Percentiles rank a stretch among this genome's conserved stretches.
phyloP scores from a whole-genome alignment of 1,284 basidiomycete genomes.

The Trametes polyzona region DNA sequence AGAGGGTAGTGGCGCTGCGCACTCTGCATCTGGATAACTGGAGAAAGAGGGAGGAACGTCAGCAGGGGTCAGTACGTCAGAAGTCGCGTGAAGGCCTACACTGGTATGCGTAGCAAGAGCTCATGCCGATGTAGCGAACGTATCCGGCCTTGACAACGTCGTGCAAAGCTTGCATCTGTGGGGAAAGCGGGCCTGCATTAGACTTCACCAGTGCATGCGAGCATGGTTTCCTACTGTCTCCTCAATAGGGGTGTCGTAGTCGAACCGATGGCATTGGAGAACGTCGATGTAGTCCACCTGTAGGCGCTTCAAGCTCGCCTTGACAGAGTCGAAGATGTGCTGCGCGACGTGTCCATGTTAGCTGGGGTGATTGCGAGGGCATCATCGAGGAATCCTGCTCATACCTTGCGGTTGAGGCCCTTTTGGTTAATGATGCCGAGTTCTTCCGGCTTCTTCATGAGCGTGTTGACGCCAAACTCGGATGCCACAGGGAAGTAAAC shows the following conservation, averaged over 20 bases:
- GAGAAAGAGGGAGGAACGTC: background rate
- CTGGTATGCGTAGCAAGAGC: slow-evolving; percentile 40
- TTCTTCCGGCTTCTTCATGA: slow-evolving; percentile 15
- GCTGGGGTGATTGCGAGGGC: too few species aligned
- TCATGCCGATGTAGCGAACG: slow-evolving; percentile 46
- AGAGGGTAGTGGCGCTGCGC: background rate
- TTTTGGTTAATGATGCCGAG: slow-evolving; percentile 39
- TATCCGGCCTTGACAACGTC: slow-evolving; percentile 42
- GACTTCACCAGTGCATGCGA: too few species aligned
- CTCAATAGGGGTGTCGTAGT: slow-evolving; percentile 45
- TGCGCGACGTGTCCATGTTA: slow-evolving; percentile 25
- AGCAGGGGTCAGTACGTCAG: background rate
- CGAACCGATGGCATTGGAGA: slow-evolving; percentile 49
- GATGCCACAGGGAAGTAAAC: slow-evolving; percentile 5
- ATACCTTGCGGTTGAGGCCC: slow-evolving; percentile 39
- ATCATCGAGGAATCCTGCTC: background rate
- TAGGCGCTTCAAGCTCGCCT: slow-evolving; percentile 65
- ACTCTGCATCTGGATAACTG: slow-evolving; percentile 56
- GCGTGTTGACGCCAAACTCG: background rate
- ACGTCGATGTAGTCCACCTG: slow-evolving; percentile 75
- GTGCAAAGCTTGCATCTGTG: slow-evolving; percentile 39
- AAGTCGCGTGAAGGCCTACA: slow-evolving; percentile 34
- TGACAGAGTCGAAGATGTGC: slow-evolving; percentile 77
- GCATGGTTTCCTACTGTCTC: slow-evolving; percentile 33
- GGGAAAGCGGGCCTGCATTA: too few species aligned